phyloP scores from a whole-genome alignment of 2,329 filamentous ascomycete species.

The Penicillium sp. region DNA sequence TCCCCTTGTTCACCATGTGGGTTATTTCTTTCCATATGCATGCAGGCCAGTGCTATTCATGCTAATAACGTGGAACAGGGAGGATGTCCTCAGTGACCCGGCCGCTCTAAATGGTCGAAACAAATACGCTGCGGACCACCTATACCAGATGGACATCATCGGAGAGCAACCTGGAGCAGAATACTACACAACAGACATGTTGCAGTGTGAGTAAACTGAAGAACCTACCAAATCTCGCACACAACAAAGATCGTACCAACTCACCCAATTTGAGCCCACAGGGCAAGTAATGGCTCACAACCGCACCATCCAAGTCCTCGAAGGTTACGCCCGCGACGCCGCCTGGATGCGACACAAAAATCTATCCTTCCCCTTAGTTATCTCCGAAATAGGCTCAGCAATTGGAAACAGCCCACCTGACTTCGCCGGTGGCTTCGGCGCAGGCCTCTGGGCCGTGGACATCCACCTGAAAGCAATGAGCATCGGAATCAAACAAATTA shows the following conservation, averaged over 20 bases:
- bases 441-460: slow-evolving; percentile 13
- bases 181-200: background rate
- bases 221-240: background rate
- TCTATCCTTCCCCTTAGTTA: slow-evolving; percentile 3
- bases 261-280: background rate
- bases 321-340: background rate
- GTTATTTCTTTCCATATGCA: background rate
- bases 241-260: background rate
- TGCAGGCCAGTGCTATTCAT: no score
- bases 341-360: background rate
- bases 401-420: background rate
- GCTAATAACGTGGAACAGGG: background rate
- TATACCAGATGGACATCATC: slow-evolving; percentile 5
- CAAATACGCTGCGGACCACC: slow-evolving; percentile 14
- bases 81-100: background rate
- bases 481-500: slow-evolving; percentile 17
- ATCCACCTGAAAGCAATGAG: slow-evolving; percentile 17
- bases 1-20: background rate
- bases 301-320: background rate
- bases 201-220: background rate
- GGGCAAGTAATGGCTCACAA: background rate
- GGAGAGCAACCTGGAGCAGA: background rate
- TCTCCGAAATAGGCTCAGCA: slow-evolving; percentile 7
- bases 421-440: slow-evolving; percentile 8
- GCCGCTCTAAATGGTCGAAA: background rate